Percentiles rank a stretch among this genome's conserved stretches.
Evolutionary conservation across 306 rosid species (phyloP).

Genomic region (Cucumis cinereus): DNA sequence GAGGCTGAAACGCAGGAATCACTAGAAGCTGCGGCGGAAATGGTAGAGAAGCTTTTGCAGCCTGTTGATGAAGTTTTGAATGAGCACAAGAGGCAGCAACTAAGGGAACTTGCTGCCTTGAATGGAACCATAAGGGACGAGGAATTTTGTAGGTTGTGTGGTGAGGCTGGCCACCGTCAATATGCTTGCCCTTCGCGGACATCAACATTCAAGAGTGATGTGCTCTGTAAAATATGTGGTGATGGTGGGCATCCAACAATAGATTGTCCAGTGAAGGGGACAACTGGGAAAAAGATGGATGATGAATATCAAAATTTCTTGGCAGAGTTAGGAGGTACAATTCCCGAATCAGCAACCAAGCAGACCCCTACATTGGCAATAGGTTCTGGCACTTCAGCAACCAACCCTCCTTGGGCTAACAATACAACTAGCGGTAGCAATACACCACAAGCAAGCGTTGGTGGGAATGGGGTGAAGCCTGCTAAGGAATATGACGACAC

Average conservation of each 20-base stretch:
- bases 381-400: constrained; percentile 62
- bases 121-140: constrained; percentile 97
- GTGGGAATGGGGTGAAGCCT: constrained; percentile 47
- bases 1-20: constrained; percentile 90
- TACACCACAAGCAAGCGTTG: constrained; percentile 54
- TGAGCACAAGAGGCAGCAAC: constrained; percentile 97
- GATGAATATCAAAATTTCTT: constrained; percentile 86
- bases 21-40: constrained; percentile 92
- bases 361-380: constrained; percentile 31
- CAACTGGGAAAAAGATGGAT: constrained; percentile 48
- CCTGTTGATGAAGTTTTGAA: constrained; percentile 97
- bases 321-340: constrained; percentile 75
- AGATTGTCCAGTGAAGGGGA: constrained; percentile 95
- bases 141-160: constrained; percentile 87
- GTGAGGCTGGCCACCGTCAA: constrained; percentile 95
- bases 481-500: constrained; percentile 83
- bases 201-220: constrained; percentile 81
- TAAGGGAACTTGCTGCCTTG: constrained; percentile 90
- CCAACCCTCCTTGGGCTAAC: constrained; percentile 93
- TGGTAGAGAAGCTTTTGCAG: constrained; percentile 97
- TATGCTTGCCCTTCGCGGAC: constrained; percentile 86
- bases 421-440: constrained; percentile 26
- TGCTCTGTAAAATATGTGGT: constrained; percentile 89
- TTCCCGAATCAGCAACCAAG: constrained; percentile 32
- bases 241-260: constrained; percentile 98